A percentile compares a stretch with the other conserved stretches of the same genome.
These are phyloP conservation scores for Phialophora expanda DNA, from an alignment of 2,329 filamentous ascomycete species.

Conservation along the genomic window DNA sequence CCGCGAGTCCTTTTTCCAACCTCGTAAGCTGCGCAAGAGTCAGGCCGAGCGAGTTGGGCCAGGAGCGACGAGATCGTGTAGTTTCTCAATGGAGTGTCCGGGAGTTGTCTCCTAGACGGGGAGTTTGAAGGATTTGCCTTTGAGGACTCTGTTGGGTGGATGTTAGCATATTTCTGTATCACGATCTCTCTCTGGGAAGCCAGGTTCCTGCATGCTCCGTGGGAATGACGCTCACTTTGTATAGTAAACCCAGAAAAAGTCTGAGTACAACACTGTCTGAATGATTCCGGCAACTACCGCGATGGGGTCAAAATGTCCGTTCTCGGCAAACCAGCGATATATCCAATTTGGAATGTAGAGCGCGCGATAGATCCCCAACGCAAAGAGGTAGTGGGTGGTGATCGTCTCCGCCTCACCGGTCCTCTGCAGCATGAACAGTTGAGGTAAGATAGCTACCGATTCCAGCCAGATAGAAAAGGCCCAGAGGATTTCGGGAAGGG, in stretches of 20 bases:
- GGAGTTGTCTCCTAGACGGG: conserved; percentile 63
- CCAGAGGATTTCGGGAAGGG: conserved; percentile 82
- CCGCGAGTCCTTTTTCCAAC: not conserved
- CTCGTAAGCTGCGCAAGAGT: not conserved
- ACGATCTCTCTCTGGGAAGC: too few relatives aligned
- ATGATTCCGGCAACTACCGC: conserved; percentile 86
- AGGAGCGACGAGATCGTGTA: not conserved
- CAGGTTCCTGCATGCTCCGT: not conserved
- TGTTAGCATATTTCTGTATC: not conserved
- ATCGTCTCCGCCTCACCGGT: conserved; percentile 99
- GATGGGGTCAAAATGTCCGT: conserved; percentile 78
- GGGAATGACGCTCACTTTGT: conserved; percentile 68
- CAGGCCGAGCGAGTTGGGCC: not conserved
- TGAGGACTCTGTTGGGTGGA: conserved; percentile 63
- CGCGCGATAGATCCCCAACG: conserved; percentile 86
- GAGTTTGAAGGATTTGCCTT: conserved; percentile 86
- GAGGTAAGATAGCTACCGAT: conserved; percentile 92
- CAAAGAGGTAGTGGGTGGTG: conserved; percentile 96
- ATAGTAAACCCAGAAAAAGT: conserved; percentile 99
- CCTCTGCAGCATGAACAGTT: conserved; percentile 96
- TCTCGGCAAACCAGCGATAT: conserved; percentile 81
- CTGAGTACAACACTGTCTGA: conserved; percentile 94
- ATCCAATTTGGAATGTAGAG: conserved; percentile 99
- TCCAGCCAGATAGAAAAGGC: conserved; percentile 99
- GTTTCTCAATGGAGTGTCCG: not conserved